A percentile compares a stretch with the other conserved stretches of the same genome.
phyloP scores from a whole-genome alignment of 345 rosid genomes.

The Heritiera littoralis region DNA sequence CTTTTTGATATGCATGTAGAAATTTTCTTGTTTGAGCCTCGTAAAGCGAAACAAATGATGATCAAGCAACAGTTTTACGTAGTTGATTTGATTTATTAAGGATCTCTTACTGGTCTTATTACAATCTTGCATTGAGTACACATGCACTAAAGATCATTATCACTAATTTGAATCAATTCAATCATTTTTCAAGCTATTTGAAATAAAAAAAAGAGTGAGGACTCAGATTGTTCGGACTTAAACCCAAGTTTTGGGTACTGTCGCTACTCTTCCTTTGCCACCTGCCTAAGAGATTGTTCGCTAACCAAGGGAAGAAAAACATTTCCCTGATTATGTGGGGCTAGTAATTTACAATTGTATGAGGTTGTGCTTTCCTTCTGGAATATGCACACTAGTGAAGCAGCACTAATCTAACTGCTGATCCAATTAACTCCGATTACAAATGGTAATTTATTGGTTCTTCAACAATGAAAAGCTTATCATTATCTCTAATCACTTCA shows the following conservation, averaged over 20 bases:
- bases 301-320: neutral
- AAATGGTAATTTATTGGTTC: slow-evolving; percentile 8
- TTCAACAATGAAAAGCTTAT: slow-evolving; percentile 70
- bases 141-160: neutral
- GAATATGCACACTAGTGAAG: neutral
- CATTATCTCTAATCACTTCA: slow-evolving; percentile 86
- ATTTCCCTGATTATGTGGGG: neutral
- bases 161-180: neutral
- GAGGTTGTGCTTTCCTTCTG: neutral
- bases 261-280: no score
- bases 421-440: slow-evolving; percentile 8
- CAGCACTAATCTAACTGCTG: neutral
- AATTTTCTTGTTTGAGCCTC: neutral
- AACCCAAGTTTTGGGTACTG: no score
- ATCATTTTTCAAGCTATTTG: neutral
- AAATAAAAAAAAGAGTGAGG: neutral
- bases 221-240: no score
- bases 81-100: neutral
- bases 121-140: neutral
- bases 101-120: neutral
- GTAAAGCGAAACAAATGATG: neutral
- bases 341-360: neutral
- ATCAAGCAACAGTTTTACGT: neutral
- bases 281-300: no score
- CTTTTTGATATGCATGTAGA: neutral